Evolutionary conservation across 106 monocot species (phyloP), one percentile per base, ranked within the genome.

Genomic region (Phalaenopsis aphrodite): DNA sequence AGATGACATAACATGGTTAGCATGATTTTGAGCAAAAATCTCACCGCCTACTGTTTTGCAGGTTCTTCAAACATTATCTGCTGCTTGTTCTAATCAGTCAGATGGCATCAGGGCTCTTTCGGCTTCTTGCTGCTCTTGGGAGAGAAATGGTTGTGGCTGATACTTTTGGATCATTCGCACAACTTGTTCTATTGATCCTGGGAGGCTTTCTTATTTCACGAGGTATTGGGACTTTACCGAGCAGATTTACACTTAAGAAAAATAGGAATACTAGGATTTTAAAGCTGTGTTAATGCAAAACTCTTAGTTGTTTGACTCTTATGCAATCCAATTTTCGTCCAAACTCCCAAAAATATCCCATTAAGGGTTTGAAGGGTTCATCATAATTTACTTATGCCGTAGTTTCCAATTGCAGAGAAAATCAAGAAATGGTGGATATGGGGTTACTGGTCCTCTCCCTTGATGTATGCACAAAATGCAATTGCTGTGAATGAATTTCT

Each of bases 401-500:
- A 23, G 23, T 39, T 42, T 41, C 72, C 24, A 78, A 8, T 75
- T 56, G 81, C 88, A 90, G 90, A 75, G 0, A 79, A 85, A 79
- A 88, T 90, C 17, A 90, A 86, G 79, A 86, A 84, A 80, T 88
- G 79, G 82, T 93, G 93, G 93, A 91, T 87, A 23, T 93, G 93
- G 93, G 90, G 90, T 9, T 93, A 93, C 67, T 93, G 93, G 93
- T 78, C 85, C 12, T 93, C 93, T 41, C 93, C 93, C 15, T 76
- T 93, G 82, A 93, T 93, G 93, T 93, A 93, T 79, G 93, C 90
- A 9, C 90, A 90, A 55, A 93, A 93, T 87, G 93, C 88, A 37
- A 61, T 93, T 66, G 87, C 90, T 19, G 90, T 91, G 42, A 93
- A 93, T 79, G 93, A 93, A 75, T 91, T 93, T 78, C 87, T 91